Evolutionary conservation across 306 rosid genomes (phyloP).

Genomic region (Sesbania bispinosa): DNA sequence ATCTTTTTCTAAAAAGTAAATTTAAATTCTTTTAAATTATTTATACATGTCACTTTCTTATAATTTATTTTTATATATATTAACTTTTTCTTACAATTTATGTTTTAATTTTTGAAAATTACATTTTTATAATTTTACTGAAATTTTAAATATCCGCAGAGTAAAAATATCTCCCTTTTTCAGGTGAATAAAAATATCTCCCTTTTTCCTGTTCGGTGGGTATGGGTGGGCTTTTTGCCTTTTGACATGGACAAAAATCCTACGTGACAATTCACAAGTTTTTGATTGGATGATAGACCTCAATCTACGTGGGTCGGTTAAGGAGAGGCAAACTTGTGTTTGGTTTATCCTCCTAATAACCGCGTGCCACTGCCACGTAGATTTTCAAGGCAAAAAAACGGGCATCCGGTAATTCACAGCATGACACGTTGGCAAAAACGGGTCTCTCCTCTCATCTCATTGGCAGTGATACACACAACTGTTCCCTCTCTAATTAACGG

Average conservation of each 20-base stretch:
- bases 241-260: neutral
- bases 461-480: slow-evolving; percentile 11
- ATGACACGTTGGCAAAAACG: slow-evolving; percentile 22
- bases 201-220: neutral
- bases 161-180: too few relatives aligned
- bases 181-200: neutral
- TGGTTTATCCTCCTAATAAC: neutral
- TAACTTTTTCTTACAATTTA: too few relatives aligned
- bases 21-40: too few relatives aligned
- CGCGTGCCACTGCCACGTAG: neutral
- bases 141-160: too few relatives aligned
- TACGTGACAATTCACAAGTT: slow-evolving; percentile 24
- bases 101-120: too few relatives aligned
- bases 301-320: slow-evolving; percentile 30
- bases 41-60: too few relatives aligned
- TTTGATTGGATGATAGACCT: slow-evolving; percentile 37
- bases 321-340: neutral
- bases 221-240: too few relatives aligned
- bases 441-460: neutral
- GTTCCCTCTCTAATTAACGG: neutral
- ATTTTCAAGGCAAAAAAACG: too few relatives aligned
- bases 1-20: too few relatives aligned
- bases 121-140: too few relatives aligned
- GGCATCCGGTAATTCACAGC: slow-evolving; percentile 5
- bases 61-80: too few relatives aligned